Base-by-base conservation (phyloP, 306 rosid species). In the Lathyrus aphaca region DNA sequence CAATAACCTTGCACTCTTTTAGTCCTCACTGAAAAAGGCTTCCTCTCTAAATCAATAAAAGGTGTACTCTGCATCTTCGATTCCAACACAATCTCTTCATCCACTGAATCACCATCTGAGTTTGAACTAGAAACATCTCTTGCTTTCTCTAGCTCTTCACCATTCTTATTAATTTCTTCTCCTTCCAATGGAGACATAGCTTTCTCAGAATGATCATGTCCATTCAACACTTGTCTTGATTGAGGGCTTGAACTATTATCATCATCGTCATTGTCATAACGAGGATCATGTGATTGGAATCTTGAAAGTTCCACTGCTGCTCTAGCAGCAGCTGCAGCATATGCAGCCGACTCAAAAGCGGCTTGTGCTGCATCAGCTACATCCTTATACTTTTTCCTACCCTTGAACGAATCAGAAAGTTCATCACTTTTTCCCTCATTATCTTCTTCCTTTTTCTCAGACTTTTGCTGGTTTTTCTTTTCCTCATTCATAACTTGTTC, bases 291-390 rank as follows among this genome's bases (percentile, higher is more conserved):
- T 10, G 91, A 37, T 23, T 80, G 87, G 3, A 85, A 72, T 67
- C 91, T 76, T 50, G 91, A 85, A 75, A 93, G 96, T 64, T 86
- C 90, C 65, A 90, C 81, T 6, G 96, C 98, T 64, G 91, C 96
- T 77, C 86, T 85, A 35, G 98, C 98, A 16, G 98, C 98, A 48
- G 76, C 96, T 2, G 96, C 98, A 49, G 96, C 98, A 71, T 81
- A 71, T 72, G 96, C 91, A 21, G 97, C 98, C 5, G 96, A 90
- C 80, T 93, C 91, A 37, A 90, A 93, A 15, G 98, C 98, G 79
- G 97, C 98, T 67, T 93, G 97, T 56, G 98, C 98, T 60, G 98
- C 97, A 64, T 78, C 90, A 16, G 97, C 86, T 39, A 85, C 98
- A 6, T 82, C 94, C 81, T 76, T 90, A 75, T 86, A 93, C 78